Base-by-base conservation (phyloP, 2,329 filamentous ascomycete species). In the Penicillium sp. region DNA sequence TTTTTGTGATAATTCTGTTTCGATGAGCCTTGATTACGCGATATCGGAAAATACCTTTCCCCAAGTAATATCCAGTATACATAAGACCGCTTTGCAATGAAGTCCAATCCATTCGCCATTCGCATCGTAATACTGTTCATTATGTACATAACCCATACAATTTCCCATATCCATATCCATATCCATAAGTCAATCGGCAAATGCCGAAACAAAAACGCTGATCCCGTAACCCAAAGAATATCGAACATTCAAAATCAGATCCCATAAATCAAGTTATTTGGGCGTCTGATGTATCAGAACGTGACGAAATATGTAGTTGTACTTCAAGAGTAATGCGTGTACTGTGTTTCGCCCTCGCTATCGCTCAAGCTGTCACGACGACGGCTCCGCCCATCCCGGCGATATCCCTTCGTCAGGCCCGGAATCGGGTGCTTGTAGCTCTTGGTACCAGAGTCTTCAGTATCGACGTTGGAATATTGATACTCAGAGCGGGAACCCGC, bases 341-440 rank as follows among this genome's bases (percentile, higher is more conserved):
- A 67, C n/a, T 65, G 62, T 47, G 66, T 71, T 45, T 70, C 67
- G 10, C 70, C 71, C 29, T 81, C 80, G 58, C 79, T 81, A 58
- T 83, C 81, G 64, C 79, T 82, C 69, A 83, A 65, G 63, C 78
- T 81, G 58, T 82, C 80, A 56, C 79, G 74, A 41, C 79, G 68
- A 16, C 73, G 70, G 35, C 77, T 72, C n/a, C 66, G 64, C 16
- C 66, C 66, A 34, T 72, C 70, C 27, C 73, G 71, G 10, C 73
- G 68, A 51, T 76, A 76, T 9, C 73, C 74, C 59, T 74, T 73
- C 55, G 75, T 80, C 62, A 84, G 60, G 0, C 79, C 81, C 0
- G 82, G 81, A 45, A 85, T 81, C 8, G 81, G 77, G 68, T 82
- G 81, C 26, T 79, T 78, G 62, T 85, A 85, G 44, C 74, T 76